These are phyloP conservation scores for Thuja plicata DNA, from an alignment of 83 land plant genomes.

Conservation along the genomic window DNA sequence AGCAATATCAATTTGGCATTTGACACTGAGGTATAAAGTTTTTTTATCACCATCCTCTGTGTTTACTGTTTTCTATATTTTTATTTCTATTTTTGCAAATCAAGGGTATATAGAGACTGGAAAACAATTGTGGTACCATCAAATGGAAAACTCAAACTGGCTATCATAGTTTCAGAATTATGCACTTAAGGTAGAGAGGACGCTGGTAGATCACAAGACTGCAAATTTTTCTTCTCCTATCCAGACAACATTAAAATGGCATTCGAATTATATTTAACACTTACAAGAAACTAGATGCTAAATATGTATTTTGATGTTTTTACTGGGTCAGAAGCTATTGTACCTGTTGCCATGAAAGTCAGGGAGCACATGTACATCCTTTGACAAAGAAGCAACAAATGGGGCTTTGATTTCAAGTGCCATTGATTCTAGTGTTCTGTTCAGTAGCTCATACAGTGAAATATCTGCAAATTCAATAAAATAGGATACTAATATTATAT, in stretches of 20 bases:
- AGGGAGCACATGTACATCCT: conserved; percentile 80
- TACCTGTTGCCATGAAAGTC: conserved; percentile 98
- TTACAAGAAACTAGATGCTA: not conserved
- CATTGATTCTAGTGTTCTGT: conserved; percentile 66
- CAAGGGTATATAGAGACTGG: no score
- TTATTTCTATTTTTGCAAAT: no score
- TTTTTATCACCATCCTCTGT: no score
- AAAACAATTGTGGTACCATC: no score
- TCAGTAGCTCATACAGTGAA: conserved; percentile 78
- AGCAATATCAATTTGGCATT: no score
- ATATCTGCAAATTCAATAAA: conserved; percentile 37
- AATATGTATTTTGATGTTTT: not conserved
- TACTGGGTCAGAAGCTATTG: not conserved
- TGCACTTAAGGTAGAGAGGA: not conserved
- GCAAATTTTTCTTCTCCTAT: not conserved
- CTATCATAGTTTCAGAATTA: not conserved
- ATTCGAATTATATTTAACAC: not conserved
- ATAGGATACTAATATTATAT: not conserved
- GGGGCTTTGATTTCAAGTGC: conserved; percentile 54
- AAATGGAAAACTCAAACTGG: no score
- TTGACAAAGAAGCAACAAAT: conserved; percentile 78
- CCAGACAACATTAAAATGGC: not conserved
- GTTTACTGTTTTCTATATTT: no score
- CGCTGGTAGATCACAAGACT: not conserved
- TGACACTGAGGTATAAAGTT: no score